Evolutionary conservation across 108 stramenopile species (phyloP), one percentile per base, ranked within the genome.

Genomic region (Fistulifera pelliculosa): DNA sequence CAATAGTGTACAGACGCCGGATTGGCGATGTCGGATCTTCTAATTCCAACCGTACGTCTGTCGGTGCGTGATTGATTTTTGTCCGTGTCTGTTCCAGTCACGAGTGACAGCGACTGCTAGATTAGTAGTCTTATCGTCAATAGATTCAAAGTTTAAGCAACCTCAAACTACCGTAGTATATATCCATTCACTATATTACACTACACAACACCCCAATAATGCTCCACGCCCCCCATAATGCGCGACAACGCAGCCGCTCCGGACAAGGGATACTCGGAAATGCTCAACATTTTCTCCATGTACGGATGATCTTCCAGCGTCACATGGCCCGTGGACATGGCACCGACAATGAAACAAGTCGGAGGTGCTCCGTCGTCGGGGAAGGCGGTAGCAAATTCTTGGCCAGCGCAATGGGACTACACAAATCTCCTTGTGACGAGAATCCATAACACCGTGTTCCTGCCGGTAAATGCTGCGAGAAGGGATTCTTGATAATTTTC

Each of bases 401-500:
- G 27, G 92, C 90, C 65, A 97, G 68, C 26, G 75, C 66, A 19
- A 69, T 69, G 8, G 96, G 97, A 68, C 73, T 81, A 66, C 96
- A 94, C 31, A 95, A 61, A 11, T 67, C 77, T 0, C 96, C 97
- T 68, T 85, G 70, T 53, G 74, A 81, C 1, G 68, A 70, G 68
- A 90, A 74, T 25, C 93, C 96, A 74, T 83, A 97, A 31, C 83
- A 82, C 48, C 83, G 74, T 28, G 84, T 81, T 27, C 95, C 97
- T 1, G 96, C 74, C 19, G 96, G 96, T 38, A 99, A 75, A 68
- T 99, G 94, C 47, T 93, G 83, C 27, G 94, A 84, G 51, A 97
- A 78, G 5, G 97, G 97, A 77, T 98, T 98, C 62, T 98, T 98
- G 59, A 99, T 90, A 15, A 99, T 95, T 62, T 91, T 95, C 66